Evolutionary conservation across 495 filamentous ascomycete genomes (phyloP).

Genomic region (Tetracladium setigerum): DNA sequence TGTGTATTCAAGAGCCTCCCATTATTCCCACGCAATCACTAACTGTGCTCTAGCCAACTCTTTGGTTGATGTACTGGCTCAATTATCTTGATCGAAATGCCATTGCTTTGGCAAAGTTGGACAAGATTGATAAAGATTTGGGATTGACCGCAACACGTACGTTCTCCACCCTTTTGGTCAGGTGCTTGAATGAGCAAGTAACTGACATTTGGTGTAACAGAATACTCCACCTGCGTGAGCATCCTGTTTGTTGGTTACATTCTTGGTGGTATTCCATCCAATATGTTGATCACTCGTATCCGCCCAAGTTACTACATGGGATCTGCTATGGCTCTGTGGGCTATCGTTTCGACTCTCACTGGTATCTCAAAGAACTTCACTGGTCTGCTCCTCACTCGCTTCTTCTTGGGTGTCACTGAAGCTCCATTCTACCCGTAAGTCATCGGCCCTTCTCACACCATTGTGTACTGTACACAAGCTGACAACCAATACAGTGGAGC

Average conservation of each 20-base stretch:
- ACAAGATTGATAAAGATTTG: constrained; percentile 19
- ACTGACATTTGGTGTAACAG: constrained; percentile 22
- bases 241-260: constrained; percentile 31
- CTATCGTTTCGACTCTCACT: constrained; percentile 43
- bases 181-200: constrained; percentile 35
- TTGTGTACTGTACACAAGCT: constrained; percentile 8
- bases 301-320: constrained; percentile 36
- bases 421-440: constrained; percentile 30
- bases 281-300: constrained; percentile 43
- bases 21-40: no score
- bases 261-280: constrained; percentile 47
- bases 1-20: no score
- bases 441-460: constrained; percentile 2
- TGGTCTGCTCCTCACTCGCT: constrained; percentile 27
- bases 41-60: not conserved
- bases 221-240: constrained; percentile 53
- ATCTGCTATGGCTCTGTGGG: constrained; percentile 47
- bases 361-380: constrained; percentile 25
- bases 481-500: constrained; percentile 20
- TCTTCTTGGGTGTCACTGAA: constrained; percentile 34
- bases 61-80: constrained; percentile 20
- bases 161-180: not conserved
- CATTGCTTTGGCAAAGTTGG: constrained; percentile 16
- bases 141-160: constrained; percentile 5
- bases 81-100: constrained; percentile 21